phyloP scores from a whole-genome alignment of 1,284 basidiomycete species.

The Sparassis latifolia region DNA sequence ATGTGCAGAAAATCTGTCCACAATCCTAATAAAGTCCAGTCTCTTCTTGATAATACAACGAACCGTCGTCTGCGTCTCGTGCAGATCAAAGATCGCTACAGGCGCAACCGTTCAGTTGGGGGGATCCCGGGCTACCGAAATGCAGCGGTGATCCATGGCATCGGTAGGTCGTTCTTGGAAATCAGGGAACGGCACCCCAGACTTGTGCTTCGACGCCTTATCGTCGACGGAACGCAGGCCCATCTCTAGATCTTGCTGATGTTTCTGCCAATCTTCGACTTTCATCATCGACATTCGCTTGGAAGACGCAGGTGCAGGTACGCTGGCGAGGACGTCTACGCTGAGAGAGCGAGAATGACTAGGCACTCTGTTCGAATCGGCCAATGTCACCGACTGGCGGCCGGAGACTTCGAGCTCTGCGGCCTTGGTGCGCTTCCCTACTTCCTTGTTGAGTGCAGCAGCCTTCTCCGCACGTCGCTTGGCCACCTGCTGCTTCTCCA shows the following conservation, averaged over 20 bases:
- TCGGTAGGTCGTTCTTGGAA: slow-evolving; percentile 12
- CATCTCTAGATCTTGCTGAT: slow-evolving; percentile 44
- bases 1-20: not conserved
- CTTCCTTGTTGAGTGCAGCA: slow-evolving; percentile 42
- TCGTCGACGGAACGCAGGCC: slow-evolving; percentile 25
- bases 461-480: slow-evolving; percentile 66
- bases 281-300: slow-evolving; percentile 67
- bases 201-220: slow-evolving; percentile 15
- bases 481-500: slow-evolving; percentile 64
- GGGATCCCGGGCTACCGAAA: slow-evolving; percentile 16
- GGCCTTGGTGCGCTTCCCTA: slow-evolving; percentile 39
- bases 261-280: slow-evolving; percentile 77
- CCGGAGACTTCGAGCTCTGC: slow-evolving; percentile 28
- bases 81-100: not conserved
- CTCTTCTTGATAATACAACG: too few relatives aligned
- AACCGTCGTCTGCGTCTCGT: too few relatives aligned
- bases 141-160: slow-evolving; percentile 18
- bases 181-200: slow-evolving; percentile 33
- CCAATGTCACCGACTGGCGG: slow-evolving; percentile 15
- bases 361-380: slow-evolving; percentile 24
- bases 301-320: slow-evolving; percentile 37
- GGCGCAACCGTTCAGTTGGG: not conserved
- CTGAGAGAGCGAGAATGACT: slow-evolving; percentile 47
- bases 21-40: not conserved
- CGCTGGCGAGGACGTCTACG: slow-evolving; percentile 48